Evolutionary conservation across 257 asterid species (phyloP).

Genomic region (Lantana camara): DNA sequence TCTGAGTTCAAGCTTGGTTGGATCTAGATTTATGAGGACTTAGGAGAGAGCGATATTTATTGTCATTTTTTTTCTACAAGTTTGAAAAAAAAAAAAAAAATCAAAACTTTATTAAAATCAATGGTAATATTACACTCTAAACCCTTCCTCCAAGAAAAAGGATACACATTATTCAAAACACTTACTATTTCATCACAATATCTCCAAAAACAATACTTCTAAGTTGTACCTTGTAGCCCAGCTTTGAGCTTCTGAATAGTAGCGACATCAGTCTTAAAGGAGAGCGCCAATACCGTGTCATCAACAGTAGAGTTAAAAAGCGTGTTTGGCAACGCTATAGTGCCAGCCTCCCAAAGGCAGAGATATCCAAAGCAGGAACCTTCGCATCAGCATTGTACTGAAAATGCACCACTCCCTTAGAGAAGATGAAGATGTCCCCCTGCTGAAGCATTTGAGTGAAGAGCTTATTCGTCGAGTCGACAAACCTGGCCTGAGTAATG

Average conservation of each 20-base stretch:
- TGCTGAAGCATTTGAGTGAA: constrained; percentile 46
- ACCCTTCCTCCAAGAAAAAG: background rate
- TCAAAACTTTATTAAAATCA: too few relatives aligned
- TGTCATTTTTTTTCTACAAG: too few relatives aligned
- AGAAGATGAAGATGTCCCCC: constrained; percentile 53
- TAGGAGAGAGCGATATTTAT: too few relatives aligned
- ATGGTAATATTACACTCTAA: too few relatives aligned
- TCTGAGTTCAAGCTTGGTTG: too few relatives aligned
- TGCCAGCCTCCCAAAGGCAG: constrained; percentile 65
- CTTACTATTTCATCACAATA: background rate
- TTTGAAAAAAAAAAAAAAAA: too few relatives aligned
- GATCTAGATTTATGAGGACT: too few relatives aligned
- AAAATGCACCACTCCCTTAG: constrained; percentile 54
- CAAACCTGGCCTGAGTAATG: constrained; percentile 51
- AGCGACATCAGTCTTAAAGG: constrained; percentile 52
- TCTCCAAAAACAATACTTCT: background rate
- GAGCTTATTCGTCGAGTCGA: constrained; percentile 48
- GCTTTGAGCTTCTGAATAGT: constrained; percentile 57
- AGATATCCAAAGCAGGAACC: constrained; percentile 44
- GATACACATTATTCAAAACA: background rate
- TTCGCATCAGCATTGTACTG: constrained; percentile 49
- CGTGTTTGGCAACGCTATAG: constrained; percentile 46
- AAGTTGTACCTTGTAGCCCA: constrained; percentile 39
- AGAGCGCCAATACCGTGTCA: constrained; percentile 43
- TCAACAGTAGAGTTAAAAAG: constrained; percentile 46